These are phyloP conservation scores for Aspergillus pseudotamarii DNA, from an alignment of 2,329 filamentous ascomycete species.

Conservation along the genomic window DNA sequence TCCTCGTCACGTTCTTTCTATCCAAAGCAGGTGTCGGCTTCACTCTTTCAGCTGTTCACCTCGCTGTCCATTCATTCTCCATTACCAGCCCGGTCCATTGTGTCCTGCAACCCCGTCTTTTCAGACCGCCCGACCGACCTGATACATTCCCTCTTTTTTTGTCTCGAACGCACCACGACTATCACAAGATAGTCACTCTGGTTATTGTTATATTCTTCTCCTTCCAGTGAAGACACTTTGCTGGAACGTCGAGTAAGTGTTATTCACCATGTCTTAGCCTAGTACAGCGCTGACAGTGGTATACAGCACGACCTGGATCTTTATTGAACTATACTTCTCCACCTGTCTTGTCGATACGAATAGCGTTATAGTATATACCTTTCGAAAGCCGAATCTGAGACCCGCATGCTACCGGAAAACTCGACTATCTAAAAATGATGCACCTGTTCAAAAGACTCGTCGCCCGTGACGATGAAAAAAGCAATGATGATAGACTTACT, in stretches of 20 bases:
- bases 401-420: background rate
- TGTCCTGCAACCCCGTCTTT: slow-evolving; percentile 19
- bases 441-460: slow-evolving; percentile 50
- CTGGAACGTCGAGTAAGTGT: slow-evolving; percentile 17
- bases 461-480: slow-evolving; percentile 52
- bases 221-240: slow-evolving; percentile 3
- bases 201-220: slow-evolving; percentile 6
- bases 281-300: background rate
- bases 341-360: slow-evolving; percentile 6
- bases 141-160: slow-evolving; percentile 25
- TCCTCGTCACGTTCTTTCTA: slow-evolving; percentile 30
- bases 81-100: slow-evolving; percentile 20
- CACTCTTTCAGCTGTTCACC: slow-evolving; percentile 65
- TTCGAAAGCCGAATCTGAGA: slow-evolving; percentile 2
- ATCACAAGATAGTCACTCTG: slow-evolving; percentile 6
- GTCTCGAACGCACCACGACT: background rate
- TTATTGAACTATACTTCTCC: slow-evolving; percentile 11
- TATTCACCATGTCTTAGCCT: background rate
- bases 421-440: slow-evolving; percentile 25
- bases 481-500: slow-evolving; percentile 55
- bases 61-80: slow-evolving; percentile 53
- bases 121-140: slow-evolving; percentile 13
- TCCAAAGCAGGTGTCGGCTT: slow-evolving; percentile 57
- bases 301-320: slow-evolving; percentile 15
- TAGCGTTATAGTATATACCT: slow-evolving; percentile 8